phyloP scores from a whole-genome alignment of 228 moss, liverwort and hornwort species.

The Sphagnum magellanicum region DNA sequence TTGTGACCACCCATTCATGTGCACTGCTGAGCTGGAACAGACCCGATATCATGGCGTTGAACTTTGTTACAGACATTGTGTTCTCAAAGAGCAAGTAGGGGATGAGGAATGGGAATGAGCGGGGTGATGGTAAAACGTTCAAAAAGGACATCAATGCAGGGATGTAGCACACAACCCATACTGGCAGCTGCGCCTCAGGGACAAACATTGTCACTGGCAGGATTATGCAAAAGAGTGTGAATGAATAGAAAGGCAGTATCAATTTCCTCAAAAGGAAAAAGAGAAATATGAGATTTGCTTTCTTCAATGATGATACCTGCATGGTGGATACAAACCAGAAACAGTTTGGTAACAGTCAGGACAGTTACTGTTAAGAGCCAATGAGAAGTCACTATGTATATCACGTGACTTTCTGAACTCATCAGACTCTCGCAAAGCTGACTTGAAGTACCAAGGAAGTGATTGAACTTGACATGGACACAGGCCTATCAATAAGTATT shows the following conservation, averaged over 20 bases:
- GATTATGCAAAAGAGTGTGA: slow-evolving; percentile 97
- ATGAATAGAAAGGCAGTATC: slow-evolving; percentile 92
- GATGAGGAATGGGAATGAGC: slow-evolving; percentile 90
- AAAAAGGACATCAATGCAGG: slow-evolving; percentile 90
- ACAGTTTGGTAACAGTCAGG: too few relatives aligned
- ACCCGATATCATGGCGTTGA: slow-evolving; percentile 98
- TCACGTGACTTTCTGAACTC: too few relatives aligned
- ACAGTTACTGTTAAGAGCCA: too few relatives aligned
- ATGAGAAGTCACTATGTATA: too few relatives aligned
- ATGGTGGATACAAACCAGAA: neutral
- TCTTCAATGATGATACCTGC: slow-evolving; percentile 81
- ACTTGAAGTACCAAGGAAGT: too few relatives aligned
- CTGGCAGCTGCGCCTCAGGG: slow-evolving; percentile 85
- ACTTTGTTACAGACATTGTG: slow-evolving; percentile 98
- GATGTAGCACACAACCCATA: slow-evolving; percentile 97
- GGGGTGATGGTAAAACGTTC: slow-evolving; percentile 85
- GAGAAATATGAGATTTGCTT: slow-evolving; percentile 81
- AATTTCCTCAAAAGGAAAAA: slow-evolving; percentile 95
- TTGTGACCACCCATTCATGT: slow-evolving; percentile 97
- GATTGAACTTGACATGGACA: too few relatives aligned
- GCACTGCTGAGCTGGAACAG: slow-evolving; percentile 91
- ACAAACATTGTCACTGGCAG: slow-evolving; percentile 98
- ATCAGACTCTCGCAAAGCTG: too few relatives aligned
- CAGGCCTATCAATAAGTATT: too few relatives aligned
- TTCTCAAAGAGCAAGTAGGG: slow-evolving; percentile 92